phyloP scores from a whole-genome alignment of 768 basidiomycete species.

The Epithele typhae region DNA sequence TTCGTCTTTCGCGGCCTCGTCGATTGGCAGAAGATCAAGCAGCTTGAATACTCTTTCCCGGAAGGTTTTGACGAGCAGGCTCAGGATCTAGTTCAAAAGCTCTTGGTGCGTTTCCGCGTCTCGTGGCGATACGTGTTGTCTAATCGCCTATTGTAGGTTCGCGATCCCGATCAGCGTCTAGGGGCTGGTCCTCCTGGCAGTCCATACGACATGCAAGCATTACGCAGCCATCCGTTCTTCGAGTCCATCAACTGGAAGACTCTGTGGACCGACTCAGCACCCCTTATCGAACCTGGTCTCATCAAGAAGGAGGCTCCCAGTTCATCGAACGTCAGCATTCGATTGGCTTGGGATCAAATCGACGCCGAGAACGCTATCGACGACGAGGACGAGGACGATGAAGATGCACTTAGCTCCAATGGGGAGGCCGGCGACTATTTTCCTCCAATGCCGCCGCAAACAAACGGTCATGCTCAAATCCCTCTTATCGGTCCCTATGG shows the following conservation, averaged over 20 bases:
- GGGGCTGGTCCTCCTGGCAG: slow-evolving; percentile 47
- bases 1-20: slow-evolving; percentile 91
- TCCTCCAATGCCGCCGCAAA: background rate
- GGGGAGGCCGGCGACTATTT: slow-evolving; percentile 28
- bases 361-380: slow-evolving; percentile 29
- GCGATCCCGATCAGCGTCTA: slow-evolving; percentile 54
- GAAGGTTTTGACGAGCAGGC: slow-evolving; percentile 81
- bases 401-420: slow-evolving; percentile 44
- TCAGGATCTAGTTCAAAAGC: slow-evolving; percentile 68
- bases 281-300: slow-evolving; percentile 54
- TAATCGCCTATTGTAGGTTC: slow-evolving; percentile 33
- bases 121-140: background rate
- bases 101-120: slow-evolving; percentile 53
- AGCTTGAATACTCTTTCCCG: slow-evolving; percentile 82
- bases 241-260: slow-evolving; percentile 51
- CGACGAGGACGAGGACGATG: slow-evolving; percentile 20
- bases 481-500: slow-evolving; percentile 43
- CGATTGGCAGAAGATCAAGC: slow-evolving; percentile 93
- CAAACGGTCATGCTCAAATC: slow-evolving; percentile 11
- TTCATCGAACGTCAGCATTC: slow-evolving; percentile 15
- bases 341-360: slow-evolving; percentile 45
- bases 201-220: slow-evolving; percentile 36
- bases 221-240: slow-evolving; percentile 64
- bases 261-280: slow-evolving; percentile 63
- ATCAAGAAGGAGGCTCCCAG: slow-evolving; percentile 39